Evolutionary conservation across 176 grass and related monocot genomes (phyloP).

Genomic region (Themeda triandra): DNA sequence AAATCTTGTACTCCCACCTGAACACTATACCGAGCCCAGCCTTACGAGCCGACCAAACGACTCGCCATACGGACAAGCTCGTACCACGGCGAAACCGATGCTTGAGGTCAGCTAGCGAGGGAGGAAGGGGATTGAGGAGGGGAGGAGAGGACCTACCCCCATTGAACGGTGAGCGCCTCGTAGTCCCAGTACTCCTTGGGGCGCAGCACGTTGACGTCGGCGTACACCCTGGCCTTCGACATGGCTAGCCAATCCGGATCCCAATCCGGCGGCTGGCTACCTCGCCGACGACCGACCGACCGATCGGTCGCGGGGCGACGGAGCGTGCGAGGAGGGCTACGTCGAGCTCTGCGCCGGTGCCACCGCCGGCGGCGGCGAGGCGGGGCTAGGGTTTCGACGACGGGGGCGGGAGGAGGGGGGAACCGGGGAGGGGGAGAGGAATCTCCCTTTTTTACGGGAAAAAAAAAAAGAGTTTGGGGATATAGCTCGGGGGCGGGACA

Average conservation of each 20-base stretch:
- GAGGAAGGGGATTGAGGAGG: too few relatives aligned
- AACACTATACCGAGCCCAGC: background rate
- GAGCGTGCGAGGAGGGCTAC: background rate
- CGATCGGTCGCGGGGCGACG: background rate
- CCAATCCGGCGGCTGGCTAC: slow-evolving; percentile 18
- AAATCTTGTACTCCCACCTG: background rate
- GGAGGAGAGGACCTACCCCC: slow-evolving; percentile 44
- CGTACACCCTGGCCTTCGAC: slow-evolving; percentile 75
- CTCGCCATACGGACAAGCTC: background rate
- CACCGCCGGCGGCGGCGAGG: slow-evolving; percentile 39
- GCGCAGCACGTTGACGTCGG: slow-evolving; percentile 74
- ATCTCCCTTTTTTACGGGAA: background rate
- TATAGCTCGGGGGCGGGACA: background rate
- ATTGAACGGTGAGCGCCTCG: slow-evolving; percentile 75
- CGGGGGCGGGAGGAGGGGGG: too few relatives aligned
- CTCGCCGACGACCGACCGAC: background rate
- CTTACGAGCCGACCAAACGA: background rate
- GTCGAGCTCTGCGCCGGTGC: background rate
- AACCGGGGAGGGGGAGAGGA: background rate
- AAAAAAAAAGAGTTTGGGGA: background rate
- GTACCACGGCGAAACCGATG: background rate
- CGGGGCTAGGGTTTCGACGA: slow-evolving; percentile 37
- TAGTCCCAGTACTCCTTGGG: slow-evolving; percentile 98
- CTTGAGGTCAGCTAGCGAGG: background rate
- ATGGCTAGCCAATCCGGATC: slow-evolving; percentile 34